Evolutionary conservation across 225 moss, liverwort and hornwort genomes (phyloP).

Genomic region (Lunularia cruciata): DNA sequence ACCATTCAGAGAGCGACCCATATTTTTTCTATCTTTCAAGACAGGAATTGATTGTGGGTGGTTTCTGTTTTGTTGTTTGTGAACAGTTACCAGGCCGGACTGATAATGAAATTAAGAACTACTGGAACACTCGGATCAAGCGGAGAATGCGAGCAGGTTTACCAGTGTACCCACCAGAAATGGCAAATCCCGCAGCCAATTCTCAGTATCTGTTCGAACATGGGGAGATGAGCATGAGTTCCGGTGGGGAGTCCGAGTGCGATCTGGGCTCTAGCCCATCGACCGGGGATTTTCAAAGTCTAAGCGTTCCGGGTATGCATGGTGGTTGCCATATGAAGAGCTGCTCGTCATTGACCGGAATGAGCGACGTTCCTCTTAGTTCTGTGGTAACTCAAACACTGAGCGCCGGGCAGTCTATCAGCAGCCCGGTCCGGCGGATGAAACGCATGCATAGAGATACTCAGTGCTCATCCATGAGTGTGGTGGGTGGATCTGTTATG

Average conservation of each 20-base stretch:
- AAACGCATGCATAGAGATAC: slow-evolving; percentile 60
- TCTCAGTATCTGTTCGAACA: slow-evolving; percentile 65
- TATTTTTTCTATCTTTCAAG: too few species aligned
- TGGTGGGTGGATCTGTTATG: slow-evolving; percentile 45
- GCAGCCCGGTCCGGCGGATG: slow-evolving; percentile 61
- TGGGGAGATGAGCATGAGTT: slow-evolving; percentile 67
- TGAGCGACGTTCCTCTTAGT: slow-evolving; percentile 65
- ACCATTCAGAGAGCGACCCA: too few species aligned
- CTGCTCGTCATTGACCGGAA: slow-evolving; percentile 54
- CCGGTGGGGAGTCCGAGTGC: slow-evolving; percentile 72
- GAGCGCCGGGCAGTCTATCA: slow-evolving; percentile 52
- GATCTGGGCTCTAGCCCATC: slow-evolving; percentile 63
- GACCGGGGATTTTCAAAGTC: slow-evolving; percentile 65
- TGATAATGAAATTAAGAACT: slow-evolving; percentile 98
- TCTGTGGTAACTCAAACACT: slow-evolving; percentile 60
- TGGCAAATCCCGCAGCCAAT: slow-evolving; percentile 60
- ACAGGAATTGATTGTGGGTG: too few species aligned
- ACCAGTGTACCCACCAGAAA: slow-evolving; percentile 82
- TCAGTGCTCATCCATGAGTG: slow-evolving; percentile 56
- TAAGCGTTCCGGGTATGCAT: slow-evolving; percentile 48
- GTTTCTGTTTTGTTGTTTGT: slow-evolving; percentile 1
- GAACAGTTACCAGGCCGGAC: slow-evolving; percentile 91
- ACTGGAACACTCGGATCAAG: slow-evolving; percentile 98
- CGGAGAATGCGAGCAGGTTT: slow-evolving; percentile 92
- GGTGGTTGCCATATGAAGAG: slow-evolving; percentile 52